A percentile compares a stretch with the other conserved stretches of the same genome.
phyloP scores from a whole-genome alignment of 371 early-diverging fungal genomes.

The Furculomyces boomerangus region DNA sequence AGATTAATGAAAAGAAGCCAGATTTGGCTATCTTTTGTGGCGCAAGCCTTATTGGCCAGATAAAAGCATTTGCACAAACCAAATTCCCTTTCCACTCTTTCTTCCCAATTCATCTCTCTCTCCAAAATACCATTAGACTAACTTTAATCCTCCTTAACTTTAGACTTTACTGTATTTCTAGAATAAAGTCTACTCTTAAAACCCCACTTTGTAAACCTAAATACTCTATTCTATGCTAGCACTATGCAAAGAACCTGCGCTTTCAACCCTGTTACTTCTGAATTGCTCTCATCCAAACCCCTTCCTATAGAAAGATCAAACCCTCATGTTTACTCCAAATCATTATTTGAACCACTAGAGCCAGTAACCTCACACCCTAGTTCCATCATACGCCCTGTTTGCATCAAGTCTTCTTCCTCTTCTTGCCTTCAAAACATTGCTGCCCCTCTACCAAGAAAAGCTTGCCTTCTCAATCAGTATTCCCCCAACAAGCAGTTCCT shows the following conservation, averaged over 20 bases:
- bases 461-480: not conserved
- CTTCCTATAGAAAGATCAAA: not conserved
- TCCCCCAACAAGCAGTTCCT: not conserved
- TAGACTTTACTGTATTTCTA: no score
- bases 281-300: not conserved
- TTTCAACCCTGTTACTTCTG: not conserved
- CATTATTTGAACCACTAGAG: not conserved
- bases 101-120: no score
- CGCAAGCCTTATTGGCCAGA: no score
- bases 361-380: not conserved
- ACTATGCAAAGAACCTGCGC: not conserved
- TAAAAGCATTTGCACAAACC: no score
- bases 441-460: not conserved
- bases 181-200: no score
- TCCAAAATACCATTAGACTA: no score
- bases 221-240: no score
- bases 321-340: not conserved
- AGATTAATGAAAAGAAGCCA: no score
- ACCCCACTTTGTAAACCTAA: no score
- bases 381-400: not conserved
- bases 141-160: no score
- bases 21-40: no score
- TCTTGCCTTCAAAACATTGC: not conserved
- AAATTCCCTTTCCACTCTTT: no score
- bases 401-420: not conserved